Conservation (phyloP, 2,329 filamentous ascomycete species). For the Hymenoscyphus occultus region DNA sequence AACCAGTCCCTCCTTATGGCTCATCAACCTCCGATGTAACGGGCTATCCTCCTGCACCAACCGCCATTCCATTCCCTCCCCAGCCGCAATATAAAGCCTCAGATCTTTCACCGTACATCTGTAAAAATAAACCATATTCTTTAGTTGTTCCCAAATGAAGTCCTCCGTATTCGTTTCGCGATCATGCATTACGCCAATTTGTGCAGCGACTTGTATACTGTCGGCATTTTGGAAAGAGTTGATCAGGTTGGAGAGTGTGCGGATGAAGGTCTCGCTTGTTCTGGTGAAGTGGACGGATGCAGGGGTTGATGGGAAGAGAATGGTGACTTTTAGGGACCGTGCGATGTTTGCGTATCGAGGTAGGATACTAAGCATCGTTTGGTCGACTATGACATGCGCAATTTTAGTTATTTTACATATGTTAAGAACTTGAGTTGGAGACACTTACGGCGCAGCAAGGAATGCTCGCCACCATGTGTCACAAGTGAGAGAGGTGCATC, state of each 20-base stretch:
- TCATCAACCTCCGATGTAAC: not conserved
- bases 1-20: not conserved
- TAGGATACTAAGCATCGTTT: not conserved
- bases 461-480: not conserved
- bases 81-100: not conserved
- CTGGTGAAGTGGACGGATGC: not conserved
- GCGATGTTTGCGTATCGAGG: not conserved
- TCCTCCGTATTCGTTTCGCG: not conserved
- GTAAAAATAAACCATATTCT: not conserved
- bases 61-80: not conserved
- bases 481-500: not conserved
- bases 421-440: not conserved
- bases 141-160: not conserved
- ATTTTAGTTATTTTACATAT: not conserved
- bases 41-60: not conserved
- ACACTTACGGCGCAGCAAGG: not conserved
- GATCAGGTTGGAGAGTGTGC: not conserved
- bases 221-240: not conserved
- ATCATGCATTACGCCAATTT: not conserved
- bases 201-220: not conserved
- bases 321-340: not conserved
- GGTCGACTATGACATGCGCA: not conserved
- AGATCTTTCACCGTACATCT: not conserved
- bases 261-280: not conserved
- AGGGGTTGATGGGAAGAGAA: not conserved